A percentile compares a stretch with the other conserved stretches of the same genome.
These are phyloP conservation scores for Coccomyxa subellipsoidea DNA, from an alignment of 163 green algal genomes.

Conservation along the genomic window DNA sequence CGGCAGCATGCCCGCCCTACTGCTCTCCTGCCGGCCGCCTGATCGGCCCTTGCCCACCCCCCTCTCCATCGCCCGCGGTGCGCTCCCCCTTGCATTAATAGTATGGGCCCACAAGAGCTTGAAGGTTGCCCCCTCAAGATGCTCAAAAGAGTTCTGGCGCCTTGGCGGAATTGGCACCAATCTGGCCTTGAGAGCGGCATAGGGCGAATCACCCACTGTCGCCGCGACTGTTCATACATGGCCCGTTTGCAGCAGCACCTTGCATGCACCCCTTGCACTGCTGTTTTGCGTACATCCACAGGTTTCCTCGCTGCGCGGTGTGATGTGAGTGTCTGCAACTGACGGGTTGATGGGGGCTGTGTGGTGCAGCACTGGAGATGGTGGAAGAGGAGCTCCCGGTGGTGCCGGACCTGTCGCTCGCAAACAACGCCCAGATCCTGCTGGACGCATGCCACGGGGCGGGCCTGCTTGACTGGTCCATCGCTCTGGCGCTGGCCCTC, in stretches of 20 bases:
- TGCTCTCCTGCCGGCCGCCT: constrained; percentile 5
- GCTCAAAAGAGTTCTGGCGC: no score
- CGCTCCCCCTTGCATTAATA: background rate
- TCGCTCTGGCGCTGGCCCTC: constrained; percentile 19
- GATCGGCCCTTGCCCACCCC: background rate
- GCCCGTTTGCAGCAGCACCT: no score
- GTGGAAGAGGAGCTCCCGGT: constrained; percentile 27
- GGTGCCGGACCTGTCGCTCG: constrained; percentile 8
- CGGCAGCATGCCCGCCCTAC: constrained; percentile 15
- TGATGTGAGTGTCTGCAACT: no score
- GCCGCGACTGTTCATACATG: no score
- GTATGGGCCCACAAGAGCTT: no score
- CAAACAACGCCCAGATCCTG: constrained; percentile 20
- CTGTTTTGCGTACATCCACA: no score
- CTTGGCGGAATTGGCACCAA: no score
- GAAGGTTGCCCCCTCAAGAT: no score
- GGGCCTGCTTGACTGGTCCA: constrained; percentile 7
- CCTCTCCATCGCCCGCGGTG: background rate
- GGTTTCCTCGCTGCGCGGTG: no score
- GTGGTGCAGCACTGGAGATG: constrained; percentile 25
- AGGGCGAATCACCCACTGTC: no score
- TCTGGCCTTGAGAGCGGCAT: no score
- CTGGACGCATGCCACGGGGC: constrained; percentile 21
- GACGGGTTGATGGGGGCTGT: background rate
- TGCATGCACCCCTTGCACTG: no score